phyloP scores from a whole-genome alignment of 176 grass and related monocot genomes.

The Oryza meridionalis region DNA sequence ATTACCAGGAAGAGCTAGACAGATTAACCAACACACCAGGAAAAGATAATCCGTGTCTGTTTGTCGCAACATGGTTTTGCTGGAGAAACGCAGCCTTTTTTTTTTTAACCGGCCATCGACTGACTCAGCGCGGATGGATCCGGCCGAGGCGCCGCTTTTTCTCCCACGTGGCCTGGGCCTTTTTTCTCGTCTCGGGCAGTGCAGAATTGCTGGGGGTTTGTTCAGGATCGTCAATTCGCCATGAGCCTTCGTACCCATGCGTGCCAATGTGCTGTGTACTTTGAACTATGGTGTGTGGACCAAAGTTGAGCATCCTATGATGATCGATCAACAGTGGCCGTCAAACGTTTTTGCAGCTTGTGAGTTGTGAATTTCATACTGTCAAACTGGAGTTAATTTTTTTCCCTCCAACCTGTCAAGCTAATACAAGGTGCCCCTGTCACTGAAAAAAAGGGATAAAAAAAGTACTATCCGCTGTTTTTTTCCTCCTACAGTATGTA shows the following conservation, averaged over 20 bases:
- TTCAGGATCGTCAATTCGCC: not conserved
- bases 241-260: not conserved
- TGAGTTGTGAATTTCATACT: not conserved
- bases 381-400: too few relatives aligned
- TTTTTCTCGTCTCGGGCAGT: conserved; percentile 30
- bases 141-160: conserved; percentile 32
- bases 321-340: not conserved
- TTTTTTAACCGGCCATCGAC: conserved; percentile 20
- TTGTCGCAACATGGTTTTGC: not conserved
- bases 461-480: too few relatives aligned
- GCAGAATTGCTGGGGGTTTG: not conserved
- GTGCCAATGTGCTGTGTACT: not conserved
- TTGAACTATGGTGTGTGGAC: not conserved
- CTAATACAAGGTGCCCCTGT: too few relatives aligned
- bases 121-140: not conserved
- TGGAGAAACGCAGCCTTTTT: not conserved
- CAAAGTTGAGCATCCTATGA: conserved; percentile 21
- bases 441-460: too few relatives aligned
- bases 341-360: not conserved
- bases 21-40: not conserved
- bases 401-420: too few relatives aligned
- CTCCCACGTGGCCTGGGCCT: conserved; percentile 19
- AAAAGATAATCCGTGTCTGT: not conserved
- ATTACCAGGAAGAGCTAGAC: not conserved
- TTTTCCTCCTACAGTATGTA: too few relatives aligned